Base-by-base conservation (phyloP, 1,139 yeast genomes). In the Lodderomyces beijingensis region DNA sequence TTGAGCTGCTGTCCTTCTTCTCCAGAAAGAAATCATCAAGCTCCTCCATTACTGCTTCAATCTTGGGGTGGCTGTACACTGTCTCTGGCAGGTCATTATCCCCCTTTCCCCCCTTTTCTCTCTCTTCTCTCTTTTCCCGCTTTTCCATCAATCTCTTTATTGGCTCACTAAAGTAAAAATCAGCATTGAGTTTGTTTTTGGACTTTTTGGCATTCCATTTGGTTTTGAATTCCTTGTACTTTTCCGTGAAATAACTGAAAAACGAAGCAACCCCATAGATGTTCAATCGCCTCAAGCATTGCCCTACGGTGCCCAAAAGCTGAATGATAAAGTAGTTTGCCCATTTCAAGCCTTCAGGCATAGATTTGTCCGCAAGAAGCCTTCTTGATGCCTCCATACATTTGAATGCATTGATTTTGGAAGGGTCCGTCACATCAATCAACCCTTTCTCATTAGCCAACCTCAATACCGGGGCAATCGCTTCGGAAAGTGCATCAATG, bases 181-280 rank as follows among this genome's bases (percentile, higher is more conserved):
- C 65, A 2, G 82, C 77, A 8, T 82, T 78, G 16, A 69, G 53
- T 42, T 79, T 77, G 49, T 82, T 82, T 2, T 63, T 68, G 1
- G 78, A 65, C 43, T 70, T 71, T 43, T 64, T 64, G 34, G 57
- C 62, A 28, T 62, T 67, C 51, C 63, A 73, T 47, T 79, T 79
- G 2, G 81, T 64, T 7, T 72, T 66, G 45, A 79, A 79, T 47
- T 79, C 87, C 3, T 53, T 57, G 38, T 69, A 65, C 45, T 80
- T 80, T 35, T 77, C 79, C 24, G 53, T 49, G 47, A 79, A 80
- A 50, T 79, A 83, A 8, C 69, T 64, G 54, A 75, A 81, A 51
- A 91, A 91, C 0, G 94, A 81, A 28, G 73, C 59, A 11, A 89
- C 65, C 0, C 99, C 98, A 55, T 91, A 94, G 12, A 83, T 77